Conservation (phyloP, 495 filamentous ascomycete genomes). For the Thozetella sp. region DNA sequence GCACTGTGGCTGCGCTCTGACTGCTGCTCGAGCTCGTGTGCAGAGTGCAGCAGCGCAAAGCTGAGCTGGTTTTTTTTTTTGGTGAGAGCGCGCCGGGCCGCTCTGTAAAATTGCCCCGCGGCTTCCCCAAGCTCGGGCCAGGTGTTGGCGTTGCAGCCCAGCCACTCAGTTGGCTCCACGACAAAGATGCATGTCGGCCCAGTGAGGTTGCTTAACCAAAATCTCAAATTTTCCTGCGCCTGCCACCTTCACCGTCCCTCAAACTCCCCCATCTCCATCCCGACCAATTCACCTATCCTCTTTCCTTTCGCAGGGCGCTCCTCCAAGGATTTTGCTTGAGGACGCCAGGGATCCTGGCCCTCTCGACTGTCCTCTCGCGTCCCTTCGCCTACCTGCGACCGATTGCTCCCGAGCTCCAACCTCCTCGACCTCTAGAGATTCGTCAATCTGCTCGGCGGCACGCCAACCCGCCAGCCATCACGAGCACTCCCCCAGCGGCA, state of each 20-base stretch:
- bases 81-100: neutral
- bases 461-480: neutral
- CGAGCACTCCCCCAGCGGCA: slow-evolving; percentile 15
- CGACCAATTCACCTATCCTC: slow-evolving; percentile 10
- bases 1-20: too few species aligned
- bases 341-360: neutral
- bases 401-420: neutral
- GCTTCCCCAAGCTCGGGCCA: slow-evolving; percentile 1
- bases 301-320: neutral
- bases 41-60: too few species aligned
- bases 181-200: slow-evolving; percentile 1
- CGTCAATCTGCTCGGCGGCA: neutral
- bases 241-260: slow-evolving; percentile 5
- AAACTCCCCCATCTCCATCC: slow-evolving; percentile 5
- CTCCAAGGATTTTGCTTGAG: neutral
- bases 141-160: slow-evolving; percentile 1
- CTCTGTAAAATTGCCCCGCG: neutral
- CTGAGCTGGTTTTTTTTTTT: too few species aligned
- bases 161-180: slow-evolving; percentile 1
- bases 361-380: neutral
- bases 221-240: slow-evolving; percentile 8
- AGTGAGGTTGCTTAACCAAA: neutral
- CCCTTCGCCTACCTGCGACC: neutral
- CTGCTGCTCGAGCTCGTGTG: too few species aligned
- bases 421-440: neutral